These are phyloP conservation scores for Boletus insuetus DNA, from an alignment of 768 basidiomycete genomes.

Conservation along the genomic window DNA sequence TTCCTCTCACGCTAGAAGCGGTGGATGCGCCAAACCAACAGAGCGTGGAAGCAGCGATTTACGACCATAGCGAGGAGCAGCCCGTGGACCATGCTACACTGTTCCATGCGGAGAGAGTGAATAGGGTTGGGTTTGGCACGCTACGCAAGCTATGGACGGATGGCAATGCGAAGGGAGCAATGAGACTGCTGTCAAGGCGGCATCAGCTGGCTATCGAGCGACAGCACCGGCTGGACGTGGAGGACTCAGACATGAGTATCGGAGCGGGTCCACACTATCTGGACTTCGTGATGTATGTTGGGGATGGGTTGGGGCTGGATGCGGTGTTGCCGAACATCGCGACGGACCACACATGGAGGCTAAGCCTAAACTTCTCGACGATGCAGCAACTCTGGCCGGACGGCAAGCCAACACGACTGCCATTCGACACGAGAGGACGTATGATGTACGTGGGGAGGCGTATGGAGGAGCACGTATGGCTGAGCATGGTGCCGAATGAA, in stretches of 20 bases:
- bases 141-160: neutral
- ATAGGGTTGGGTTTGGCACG: neutral
- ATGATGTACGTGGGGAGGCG: too few species aligned
- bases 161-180: neutral
- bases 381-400: too few species aligned
- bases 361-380: neutral
- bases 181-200: neutral
- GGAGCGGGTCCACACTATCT: neutral
- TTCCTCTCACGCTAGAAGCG: neutral
- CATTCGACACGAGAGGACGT: too few species aligned
- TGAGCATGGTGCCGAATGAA: too few species aligned
- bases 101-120: neutral
- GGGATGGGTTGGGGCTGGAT: neutral
- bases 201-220: neutral
- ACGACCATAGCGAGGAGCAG: neutral
- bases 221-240: neutral
- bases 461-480: too few species aligned
- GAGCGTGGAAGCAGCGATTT: neutral
- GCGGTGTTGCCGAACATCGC: neutral
- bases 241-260: neutral
- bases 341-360: neutral
- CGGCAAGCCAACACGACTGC: too few species aligned
- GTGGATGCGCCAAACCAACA: neutral
- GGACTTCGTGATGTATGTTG: neutral
- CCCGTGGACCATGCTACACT: neutral